Evolutionary conservation across 2,329 filamentous ascomycete genomes (phyloP).

Genomic region (Alternaria sp.): DNA sequence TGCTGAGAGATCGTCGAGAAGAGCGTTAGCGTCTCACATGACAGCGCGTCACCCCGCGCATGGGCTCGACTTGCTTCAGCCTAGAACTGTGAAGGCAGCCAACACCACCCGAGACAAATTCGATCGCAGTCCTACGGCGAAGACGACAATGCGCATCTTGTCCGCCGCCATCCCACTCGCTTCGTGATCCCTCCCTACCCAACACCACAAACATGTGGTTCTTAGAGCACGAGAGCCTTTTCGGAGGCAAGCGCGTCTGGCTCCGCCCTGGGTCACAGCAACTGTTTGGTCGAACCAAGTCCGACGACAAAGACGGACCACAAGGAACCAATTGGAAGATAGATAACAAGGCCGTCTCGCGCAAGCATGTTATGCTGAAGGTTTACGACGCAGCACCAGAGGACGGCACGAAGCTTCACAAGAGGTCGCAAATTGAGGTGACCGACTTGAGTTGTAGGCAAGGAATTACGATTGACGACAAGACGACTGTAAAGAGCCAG

Average conservation of each 20-base stretch:
- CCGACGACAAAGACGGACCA: constrained; percentile 59
- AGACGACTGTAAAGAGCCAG: constrained; percentile 69
- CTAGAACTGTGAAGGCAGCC: constrained; percentile 2
- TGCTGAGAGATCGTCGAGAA: not conserved
- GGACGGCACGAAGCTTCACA: constrained; percentile 71
- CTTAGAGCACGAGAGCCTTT: constrained; percentile 64
- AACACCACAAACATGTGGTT: constrained; percentile 58
- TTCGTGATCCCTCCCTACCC: not conserved
- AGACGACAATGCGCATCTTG: constrained; percentile 4
- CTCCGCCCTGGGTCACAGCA: constrained; percentile 85
- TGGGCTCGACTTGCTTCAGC: constrained; percentile 4
- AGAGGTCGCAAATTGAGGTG: constrained; percentile 75
- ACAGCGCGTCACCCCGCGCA: constrained; percentile 18
- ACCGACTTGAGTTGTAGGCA: constrained; percentile 82
- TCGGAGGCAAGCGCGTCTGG: constrained; percentile 76
- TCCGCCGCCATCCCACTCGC: not conserved
- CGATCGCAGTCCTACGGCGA: not conserved
- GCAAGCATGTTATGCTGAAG: constrained; percentile 84
- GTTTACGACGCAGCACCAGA: constrained; percentile 72
- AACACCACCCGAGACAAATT: not conserved
- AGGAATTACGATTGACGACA: constrained; percentile 80
- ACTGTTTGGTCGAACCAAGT: constrained; percentile 81
- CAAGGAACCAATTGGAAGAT: constrained; percentile 63
- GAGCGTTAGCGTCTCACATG: constrained; percentile 17
- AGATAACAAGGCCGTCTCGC: constrained; percentile 82